Conservation (phyloP, 345 rosid genomes). For the Moricandia moricandioides region DNA sequence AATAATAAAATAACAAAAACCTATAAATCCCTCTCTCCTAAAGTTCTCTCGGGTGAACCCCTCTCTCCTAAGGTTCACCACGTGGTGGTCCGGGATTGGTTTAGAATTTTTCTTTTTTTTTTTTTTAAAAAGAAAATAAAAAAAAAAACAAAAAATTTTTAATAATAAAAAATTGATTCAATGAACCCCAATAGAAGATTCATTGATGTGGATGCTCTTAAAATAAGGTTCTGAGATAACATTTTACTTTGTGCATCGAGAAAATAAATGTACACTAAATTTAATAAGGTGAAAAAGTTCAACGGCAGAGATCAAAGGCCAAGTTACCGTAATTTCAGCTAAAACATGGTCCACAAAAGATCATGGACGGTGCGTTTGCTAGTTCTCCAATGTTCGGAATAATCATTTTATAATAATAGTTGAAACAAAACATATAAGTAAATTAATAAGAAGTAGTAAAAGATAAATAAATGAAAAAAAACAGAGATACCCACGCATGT, state of each 20-base stretch:
- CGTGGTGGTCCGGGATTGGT: too few species aligned
- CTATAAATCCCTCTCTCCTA: too few species aligned
- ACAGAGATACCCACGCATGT: slow-evolving; percentile 30
- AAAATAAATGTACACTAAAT: slow-evolving; percentile 23
- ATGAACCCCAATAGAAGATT: too few species aligned
- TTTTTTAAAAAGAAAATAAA: too few species aligned
- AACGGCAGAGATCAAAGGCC: slow-evolving; percentile 38
- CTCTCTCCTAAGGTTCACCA: too few species aligned
- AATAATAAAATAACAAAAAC: too few species aligned
- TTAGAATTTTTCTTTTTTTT: too few species aligned
- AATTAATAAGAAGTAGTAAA: background rate
- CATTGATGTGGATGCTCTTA: too few species aligned
- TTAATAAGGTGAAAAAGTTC: slow-evolving; percentile 26
- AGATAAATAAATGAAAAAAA: slow-evolving; percentile 10
- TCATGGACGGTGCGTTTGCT: slow-evolving; percentile 35
- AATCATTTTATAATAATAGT: slow-evolving; percentile 14
- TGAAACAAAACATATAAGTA: background rate
- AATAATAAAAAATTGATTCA: too few species aligned
- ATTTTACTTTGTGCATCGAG: slow-evolving; percentile 16
- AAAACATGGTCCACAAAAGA: slow-evolving; percentile 35
- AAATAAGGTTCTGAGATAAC: slow-evolving; percentile 9
- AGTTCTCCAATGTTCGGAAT: background rate
- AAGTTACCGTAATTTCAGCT: slow-evolving; percentile 39
- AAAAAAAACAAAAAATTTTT: too few species aligned
- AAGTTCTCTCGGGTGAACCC: too few species aligned